A percentile compares a stretch with the other conserved stretches of the same genome.
Evolutionary conservation across 2,329 filamentous ascomycete genomes (phyloP).

Genomic region (Clarireedia monteithiana): DNA sequence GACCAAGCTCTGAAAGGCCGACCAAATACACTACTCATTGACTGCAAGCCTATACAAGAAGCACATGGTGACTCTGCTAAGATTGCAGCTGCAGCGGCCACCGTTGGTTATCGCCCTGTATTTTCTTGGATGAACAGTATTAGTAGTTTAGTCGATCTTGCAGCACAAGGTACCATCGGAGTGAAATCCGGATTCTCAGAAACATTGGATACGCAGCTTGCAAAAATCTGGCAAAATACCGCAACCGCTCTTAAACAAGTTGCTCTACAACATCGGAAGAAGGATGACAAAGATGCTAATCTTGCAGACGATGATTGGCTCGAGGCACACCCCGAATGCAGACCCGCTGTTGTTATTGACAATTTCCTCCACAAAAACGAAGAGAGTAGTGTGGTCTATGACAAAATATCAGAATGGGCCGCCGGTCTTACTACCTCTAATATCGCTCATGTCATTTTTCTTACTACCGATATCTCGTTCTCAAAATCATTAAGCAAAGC

Average conservation of each 20-base stretch:
- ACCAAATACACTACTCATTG: conserved; percentile 73
- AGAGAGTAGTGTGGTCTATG: conserved; percentile 57
- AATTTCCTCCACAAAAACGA: conserved; percentile 81
- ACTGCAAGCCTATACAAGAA: conserved; percentile 90
- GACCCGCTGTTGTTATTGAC: conserved; percentile 81
- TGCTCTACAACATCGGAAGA: conserved; percentile 60
- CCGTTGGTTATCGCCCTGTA: conserved; percentile 85
- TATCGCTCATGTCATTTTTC: conserved; percentile 86
- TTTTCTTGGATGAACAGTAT: conserved; percentile 97
- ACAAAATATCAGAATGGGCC: conserved; percentile 84
- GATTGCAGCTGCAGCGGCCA: conserved; percentile 69
- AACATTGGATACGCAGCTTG: conserved; percentile 79
- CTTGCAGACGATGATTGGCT: conserved; percentile 80
- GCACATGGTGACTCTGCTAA: conserved; percentile 81
- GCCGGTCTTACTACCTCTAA: conserved; percentile 79
- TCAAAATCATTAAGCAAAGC: conserved; percentile 81
- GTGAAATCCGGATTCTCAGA: conserved; percentile 93
- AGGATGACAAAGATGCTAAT: conserved; percentile 63
- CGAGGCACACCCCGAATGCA: conserved; percentile 76
- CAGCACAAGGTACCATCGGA: conserved; percentile 87
- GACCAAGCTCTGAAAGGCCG: conserved; percentile 73
- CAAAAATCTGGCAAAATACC: conserved; percentile 83
- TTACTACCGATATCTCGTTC: conserved; percentile 84
- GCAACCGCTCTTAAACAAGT: conserved; percentile 71
- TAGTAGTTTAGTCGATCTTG: conserved; percentile 85